Conservation (phyloP, 179 eudicot genomes). For the Carnegiea gigantea region DNA sequence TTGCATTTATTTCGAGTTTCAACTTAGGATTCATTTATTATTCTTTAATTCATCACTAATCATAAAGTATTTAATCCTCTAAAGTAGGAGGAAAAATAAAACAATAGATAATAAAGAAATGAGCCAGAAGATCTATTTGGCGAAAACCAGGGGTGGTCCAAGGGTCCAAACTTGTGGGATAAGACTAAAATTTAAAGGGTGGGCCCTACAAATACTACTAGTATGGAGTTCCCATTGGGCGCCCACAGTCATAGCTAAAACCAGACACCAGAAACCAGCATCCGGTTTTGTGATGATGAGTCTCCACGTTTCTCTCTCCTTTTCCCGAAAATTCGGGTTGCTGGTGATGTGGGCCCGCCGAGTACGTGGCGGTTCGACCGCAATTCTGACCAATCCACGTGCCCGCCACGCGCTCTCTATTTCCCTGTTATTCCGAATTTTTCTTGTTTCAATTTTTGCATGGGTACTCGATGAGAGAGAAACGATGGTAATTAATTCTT, state of each 20-base stretch:
- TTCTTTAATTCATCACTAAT: too few relatives aligned
- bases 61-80: too few relatives aligned
- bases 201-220: slow-evolving; percentile 8
- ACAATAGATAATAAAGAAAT: background rate
- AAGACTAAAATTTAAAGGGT: background rate
- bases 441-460: slow-evolving; percentile 21
- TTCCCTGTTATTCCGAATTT: background rate
- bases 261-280: slow-evolving; percentile 43
- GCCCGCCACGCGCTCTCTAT: slow-evolving; percentile 48
- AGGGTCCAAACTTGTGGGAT: slow-evolving; percentile 10
- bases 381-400: slow-evolving; percentile 50
- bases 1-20: too few relatives aligned
- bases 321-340: slow-evolving; percentile 62
- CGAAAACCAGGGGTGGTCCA: background rate
- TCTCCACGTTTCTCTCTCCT: background rate
- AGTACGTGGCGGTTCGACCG: slow-evolving; percentile 79
- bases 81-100: background rate
- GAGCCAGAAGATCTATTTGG: background rate
- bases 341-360: slow-evolving; percentile 20
- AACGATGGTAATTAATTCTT: background rate
- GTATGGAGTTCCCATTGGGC: slow-evolving; percentile 17
- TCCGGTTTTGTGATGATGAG: slow-evolving; percentile 23
- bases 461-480: slow-evolving; percentile 12
- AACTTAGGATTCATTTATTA: too few relatives aligned
- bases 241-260: slow-evolving; percentile 44